Conservation (phyloP, 148 eudicot genomes). For the Rhododendron mucronatum region DNA sequence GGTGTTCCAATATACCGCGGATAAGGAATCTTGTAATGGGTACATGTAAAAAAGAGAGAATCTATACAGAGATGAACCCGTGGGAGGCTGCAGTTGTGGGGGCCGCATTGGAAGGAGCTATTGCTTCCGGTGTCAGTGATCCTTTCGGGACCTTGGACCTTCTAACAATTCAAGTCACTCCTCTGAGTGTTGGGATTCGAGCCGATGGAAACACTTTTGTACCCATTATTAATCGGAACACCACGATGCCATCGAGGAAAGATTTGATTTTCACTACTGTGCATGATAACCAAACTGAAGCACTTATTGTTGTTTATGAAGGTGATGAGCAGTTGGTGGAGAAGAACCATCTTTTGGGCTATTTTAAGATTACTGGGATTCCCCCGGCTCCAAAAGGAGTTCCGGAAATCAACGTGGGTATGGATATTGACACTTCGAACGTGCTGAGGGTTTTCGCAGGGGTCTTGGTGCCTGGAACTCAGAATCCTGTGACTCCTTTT, state of each 20-base stretch:
- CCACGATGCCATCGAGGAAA: conserved; percentile 58
- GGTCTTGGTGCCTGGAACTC: conserved; percentile 51
- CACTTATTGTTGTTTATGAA: conserved; percentile 71
- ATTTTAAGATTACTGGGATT: conserved; percentile 67
- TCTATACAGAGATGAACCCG: conserved; percentile 56
- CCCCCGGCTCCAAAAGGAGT: conserved; percentile 68
- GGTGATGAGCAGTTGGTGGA: conserved; percentile 52
- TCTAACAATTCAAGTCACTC: conserved; percentile 80
- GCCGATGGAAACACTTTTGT: conserved; percentile 57
- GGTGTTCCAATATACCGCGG: conserved; percentile 69
- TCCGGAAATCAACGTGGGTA: conserved; percentile 66
- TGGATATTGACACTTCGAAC: conserved; percentile 83
- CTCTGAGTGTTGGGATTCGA: conserved; percentile 62
- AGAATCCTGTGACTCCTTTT: conserved; percentile 43
- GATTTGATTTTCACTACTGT: conserved; percentile 67
- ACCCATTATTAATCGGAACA: conserved; percentile 61
- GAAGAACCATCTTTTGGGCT: conserved; percentile 69
- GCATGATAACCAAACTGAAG: conserved; percentile 70
- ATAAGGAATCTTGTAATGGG: conserved; percentile 38
- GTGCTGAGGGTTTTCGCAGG: conserved; percentile 66
- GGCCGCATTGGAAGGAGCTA: conserved; percentile 92
- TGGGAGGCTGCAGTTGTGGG: conserved; percentile 81
- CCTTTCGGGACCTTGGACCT: conserved; percentile 83
- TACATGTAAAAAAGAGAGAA: conserved; percentile 38
- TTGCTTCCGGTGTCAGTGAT: conserved; percentile 76